These are phyloP conservation scores for Coemansia erecta DNA, from an alignment of 192 early-diverging fungal species.

Conservation along the genomic window DNA sequence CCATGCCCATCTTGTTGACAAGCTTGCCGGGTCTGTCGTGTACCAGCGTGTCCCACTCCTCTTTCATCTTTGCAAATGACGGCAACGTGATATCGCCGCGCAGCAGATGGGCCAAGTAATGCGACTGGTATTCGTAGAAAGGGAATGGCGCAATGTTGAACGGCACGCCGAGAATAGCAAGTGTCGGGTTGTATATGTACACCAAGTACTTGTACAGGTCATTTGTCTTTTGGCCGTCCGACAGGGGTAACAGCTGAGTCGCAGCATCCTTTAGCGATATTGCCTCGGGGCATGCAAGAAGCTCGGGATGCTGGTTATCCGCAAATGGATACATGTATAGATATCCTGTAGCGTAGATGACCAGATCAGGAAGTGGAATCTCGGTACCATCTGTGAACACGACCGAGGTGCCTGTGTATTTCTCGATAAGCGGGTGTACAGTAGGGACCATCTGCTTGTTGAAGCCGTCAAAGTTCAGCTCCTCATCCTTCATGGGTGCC, in stretches of 20 bases:
- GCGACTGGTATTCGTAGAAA: constrained; percentile 58
- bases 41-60: constrained; percentile 14
- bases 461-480: constrained; percentile 12
- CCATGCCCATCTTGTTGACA: constrained; percentile 14
- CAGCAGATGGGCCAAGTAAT: constrained; percentile 46
- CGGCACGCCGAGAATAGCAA: constrained; percentile 62
- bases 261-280: background rate
- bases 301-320: constrained; percentile 2
- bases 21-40: background rate
- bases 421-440: constrained; percentile 14
- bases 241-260: constrained; percentile 13
- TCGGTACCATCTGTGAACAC: constrained; percentile 29
- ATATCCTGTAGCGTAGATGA: constrained; percentile 71
- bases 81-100: constrained; percentile 31
- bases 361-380: constrained; percentile 38
- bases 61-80: constrained; percentile 19
- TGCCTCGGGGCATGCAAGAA: background rate
- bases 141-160: constrained; percentile 60
- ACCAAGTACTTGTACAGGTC: constrained; percentile 53
- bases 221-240: constrained; percentile 35
- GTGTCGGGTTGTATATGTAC: constrained; percentile 52
- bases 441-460: constrained; percentile 1
- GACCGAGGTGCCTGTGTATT: constrained; percentile 6
- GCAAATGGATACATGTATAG: constrained; percentile 62
- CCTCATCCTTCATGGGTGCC: background rate